Evolutionary conservation across 495 filamentous ascomycete genomes (phyloP).

Genomic region (Podospora comata): DNA sequence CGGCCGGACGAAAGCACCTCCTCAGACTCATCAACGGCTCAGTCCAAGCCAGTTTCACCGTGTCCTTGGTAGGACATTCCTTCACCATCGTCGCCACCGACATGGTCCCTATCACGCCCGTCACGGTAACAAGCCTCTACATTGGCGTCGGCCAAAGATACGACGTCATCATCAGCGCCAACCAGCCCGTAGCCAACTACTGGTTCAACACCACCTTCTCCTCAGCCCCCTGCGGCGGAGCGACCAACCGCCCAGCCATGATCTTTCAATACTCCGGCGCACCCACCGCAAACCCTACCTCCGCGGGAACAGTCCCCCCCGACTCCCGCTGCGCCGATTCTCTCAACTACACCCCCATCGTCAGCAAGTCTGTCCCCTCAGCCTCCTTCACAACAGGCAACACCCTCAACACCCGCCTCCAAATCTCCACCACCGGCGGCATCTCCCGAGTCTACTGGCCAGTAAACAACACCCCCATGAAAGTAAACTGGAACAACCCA

Average conservation of each 20-base stretch:
- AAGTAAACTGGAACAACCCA: conserved; percentile 37
- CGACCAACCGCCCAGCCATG: conserved; percentile 29
- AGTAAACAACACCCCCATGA: conserved; percentile 33
- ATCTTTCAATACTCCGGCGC: conserved; percentile 43
- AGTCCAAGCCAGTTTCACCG: conserved; percentile 48
- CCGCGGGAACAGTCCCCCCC: conserved; percentile 18
- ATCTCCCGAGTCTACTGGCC: conserved; percentile 28
- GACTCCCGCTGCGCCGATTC: conserved; percentile 24
- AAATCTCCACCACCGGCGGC: conserved; percentile 10
- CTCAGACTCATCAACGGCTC: conserved; percentile 58
- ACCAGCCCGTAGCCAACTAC: conserved; percentile 51
- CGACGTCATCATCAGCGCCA: conserved; percentile 63
- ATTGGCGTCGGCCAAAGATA: conserved; percentile 69
- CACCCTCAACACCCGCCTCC: conserved; percentile 16
- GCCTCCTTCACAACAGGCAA: conserved; percentile 15
- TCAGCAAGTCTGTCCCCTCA: conserved; percentile 19
- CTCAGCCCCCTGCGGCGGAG: conserved; percentile 26
- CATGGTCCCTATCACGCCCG: conserved; percentile 51
- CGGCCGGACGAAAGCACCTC: conserved; percentile 45
- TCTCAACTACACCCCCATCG: conserved; percentile 23
- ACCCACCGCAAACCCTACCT: conserved; percentile 22
- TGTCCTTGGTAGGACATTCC: conserved; percentile 52
- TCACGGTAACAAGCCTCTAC: conserved; percentile 40
- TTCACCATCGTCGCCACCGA: conserved; percentile 53
- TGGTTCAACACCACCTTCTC: conserved; percentile 51